Percentiles rank a stretch among this genome's conserved stretches.
These are phyloP conservation scores for Dacryopinax primogenitus DNA, from an alignment of 768 basidiomycete genomes.

Conservation along the genomic window DNA sequence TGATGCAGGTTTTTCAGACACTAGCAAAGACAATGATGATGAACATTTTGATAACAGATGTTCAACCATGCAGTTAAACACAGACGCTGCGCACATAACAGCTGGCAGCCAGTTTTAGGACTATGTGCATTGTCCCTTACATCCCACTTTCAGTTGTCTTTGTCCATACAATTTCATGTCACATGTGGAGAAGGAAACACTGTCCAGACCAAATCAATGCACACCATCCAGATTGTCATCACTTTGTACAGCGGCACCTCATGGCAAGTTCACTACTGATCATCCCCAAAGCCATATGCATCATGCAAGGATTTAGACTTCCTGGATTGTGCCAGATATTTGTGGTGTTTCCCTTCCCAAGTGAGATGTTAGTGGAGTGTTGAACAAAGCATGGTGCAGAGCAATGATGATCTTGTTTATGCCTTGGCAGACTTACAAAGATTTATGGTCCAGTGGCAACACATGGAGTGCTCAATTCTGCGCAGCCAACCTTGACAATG, in stretches of 20 bases:
- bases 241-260: background rate
- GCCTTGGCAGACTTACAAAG: slow-evolving; percentile 28
- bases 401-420: slow-evolving; percentile 36
- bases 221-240: background rate
- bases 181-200: too few relatives aligned
- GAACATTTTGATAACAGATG: too few relatives aligned
- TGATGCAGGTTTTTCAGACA: too few relatives aligned
- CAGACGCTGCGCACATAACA: too few relatives aligned
- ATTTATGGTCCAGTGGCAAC: slow-evolving; percentile 19
- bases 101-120: too few relatives aligned
- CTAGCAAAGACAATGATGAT: too few relatives aligned
- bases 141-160: too few relatives aligned
- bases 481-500: background rate
- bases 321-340: slow-evolving; percentile 23
- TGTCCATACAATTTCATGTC: too few relatives aligned
- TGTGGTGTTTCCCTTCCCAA: slow-evolving; percentile 30
- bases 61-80: too few relatives aligned
- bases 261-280: background rate
- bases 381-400: slow-evolving; percentile 22
- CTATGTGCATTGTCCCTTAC: too few relatives aligned
- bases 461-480: slow-evolving; percentile 28
- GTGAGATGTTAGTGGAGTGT: slow-evolving; percentile 18
- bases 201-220: background rate
- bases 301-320: slow-evolving; percentile 10
- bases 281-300: slow-evolving; percentile 23